A percentile compares a stretch with the other conserved stretches of the same genome.
phyloP scores from a whole-genome alignment of 768 basidiomycete genomes.

The Russula griseocarnosa region DNA sequence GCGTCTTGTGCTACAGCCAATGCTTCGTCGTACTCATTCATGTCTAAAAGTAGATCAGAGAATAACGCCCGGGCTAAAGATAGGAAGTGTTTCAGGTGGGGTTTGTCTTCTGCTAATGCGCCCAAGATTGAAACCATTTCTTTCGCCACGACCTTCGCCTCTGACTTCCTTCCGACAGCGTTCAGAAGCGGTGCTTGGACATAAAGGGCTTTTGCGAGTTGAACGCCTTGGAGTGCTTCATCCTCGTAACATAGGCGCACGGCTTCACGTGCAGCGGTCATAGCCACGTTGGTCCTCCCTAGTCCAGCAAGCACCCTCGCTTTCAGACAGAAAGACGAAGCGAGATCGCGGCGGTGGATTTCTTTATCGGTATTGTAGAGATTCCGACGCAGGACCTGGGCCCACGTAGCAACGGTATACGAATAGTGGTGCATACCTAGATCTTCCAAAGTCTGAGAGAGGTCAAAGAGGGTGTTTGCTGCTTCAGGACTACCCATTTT shows the following conservation, averaged over 20 bases:
- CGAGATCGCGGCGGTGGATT: conserved; percentile 20
- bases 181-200: conserved; percentile 7
- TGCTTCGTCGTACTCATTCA: conserved; percentile 11
- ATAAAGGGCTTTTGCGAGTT: conserved; percentile 19
- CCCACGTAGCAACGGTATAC: conserved; percentile 15
- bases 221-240: conserved; percentile 17
- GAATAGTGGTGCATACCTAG: conserved; percentile 21
- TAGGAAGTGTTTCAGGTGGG: conserved; percentile 9
- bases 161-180: conserved; percentile 10
- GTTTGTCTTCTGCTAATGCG: conserved; percentile 10
- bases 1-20: conserved; percentile 10
- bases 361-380: conserved; percentile 19
- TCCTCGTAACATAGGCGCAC: conserved; percentile 20
- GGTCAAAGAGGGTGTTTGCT: conserved; percentile 16
- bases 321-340: conserved; percentile 10
- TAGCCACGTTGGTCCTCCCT: conserved; percentile 10
- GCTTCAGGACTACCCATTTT: conserved; percentile 10
- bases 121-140: conserved; percentile 8
- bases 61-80: conserved; percentile 18
- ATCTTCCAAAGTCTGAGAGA: conserved; percentile 20
- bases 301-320: conserved; percentile 13
- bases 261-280: conserved; percentile 6
- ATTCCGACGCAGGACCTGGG: conserved; percentile 12
- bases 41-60: conserved; percentile 16
- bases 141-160: conserved; percentile 17